phyloP scores from a whole-genome alignment of 306 rosid genomes.

The Hylodesmum podocarpum region DNA sequence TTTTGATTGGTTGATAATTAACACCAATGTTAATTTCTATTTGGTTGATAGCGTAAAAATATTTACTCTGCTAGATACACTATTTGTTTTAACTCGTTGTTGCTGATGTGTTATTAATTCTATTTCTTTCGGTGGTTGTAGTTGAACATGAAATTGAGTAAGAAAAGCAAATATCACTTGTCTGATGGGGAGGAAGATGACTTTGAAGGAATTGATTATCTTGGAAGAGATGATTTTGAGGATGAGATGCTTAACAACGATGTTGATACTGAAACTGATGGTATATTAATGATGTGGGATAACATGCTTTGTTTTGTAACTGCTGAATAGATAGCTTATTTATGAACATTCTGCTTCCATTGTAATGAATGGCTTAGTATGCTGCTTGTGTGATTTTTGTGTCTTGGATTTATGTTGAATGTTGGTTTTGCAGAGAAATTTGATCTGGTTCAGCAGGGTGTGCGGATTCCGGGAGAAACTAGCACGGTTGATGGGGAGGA shows the following conservation, averaged over 20 bases:
- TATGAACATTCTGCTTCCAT: not conserved
- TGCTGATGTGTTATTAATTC: slow-evolving; percentile 7
- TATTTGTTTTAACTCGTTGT: not conserved
- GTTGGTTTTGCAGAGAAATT: slow-evolving; percentile 45
- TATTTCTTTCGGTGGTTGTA: slow-evolving; percentile 8
- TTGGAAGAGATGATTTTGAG: slow-evolving; percentile 78
- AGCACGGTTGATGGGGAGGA: slow-evolving; percentile 47
- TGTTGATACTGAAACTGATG: slow-evolving; percentile 36
- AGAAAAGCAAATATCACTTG: slow-evolving; percentile 78
- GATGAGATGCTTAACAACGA: slow-evolving; percentile 60
- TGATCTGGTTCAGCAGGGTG: slow-evolving; percentile 9
- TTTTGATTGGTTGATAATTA: not conserved
- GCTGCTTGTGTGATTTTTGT: slow-evolving; percentile 8
- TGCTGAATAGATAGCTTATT: not conserved
- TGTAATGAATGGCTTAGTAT: not conserved
- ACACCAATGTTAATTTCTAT: not conserved
- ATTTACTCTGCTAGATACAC: not conserved
- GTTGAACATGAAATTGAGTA: slow-evolving; percentile 64
- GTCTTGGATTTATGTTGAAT: slow-evolving; percentile 19
- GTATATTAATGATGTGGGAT: slow-evolving; percentile 17
- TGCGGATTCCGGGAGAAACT: slow-evolving; percentile 32
- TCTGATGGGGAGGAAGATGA: slow-evolving; percentile 87
- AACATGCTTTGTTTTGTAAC: not conserved
- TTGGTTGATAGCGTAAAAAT: not conserved
- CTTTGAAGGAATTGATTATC: slow-evolving; percentile 51